Evolutionary conservation across 371 early-diverging fungal species (phyloP).

Genomic region (Apophysomyces trapeziformis): DNA sequence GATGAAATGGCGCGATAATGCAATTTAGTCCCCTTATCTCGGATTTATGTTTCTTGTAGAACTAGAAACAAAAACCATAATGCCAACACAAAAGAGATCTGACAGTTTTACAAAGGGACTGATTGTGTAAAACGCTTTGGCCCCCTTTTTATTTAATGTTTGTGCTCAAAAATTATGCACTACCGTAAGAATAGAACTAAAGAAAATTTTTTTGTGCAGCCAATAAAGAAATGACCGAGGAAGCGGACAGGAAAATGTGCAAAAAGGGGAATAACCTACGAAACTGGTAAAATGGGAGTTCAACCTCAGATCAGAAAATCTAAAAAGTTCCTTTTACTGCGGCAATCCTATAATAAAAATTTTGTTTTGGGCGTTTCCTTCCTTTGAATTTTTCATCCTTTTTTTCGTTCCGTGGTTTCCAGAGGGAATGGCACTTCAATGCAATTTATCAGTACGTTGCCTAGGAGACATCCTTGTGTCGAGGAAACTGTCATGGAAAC

Average conservation of each 20-base stretch:
- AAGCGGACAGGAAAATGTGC: background rate
- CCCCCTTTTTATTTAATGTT: too few relatives aligned
- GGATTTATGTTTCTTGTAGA: too few relatives aligned
- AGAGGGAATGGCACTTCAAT: conserved; percentile 3
- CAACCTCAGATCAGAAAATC: background rate
- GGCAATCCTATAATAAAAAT: background rate
- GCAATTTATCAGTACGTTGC: conserved; percentile 24
- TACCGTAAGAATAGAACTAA: background rate
- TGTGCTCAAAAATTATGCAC: too few relatives aligned
- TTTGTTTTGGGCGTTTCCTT: background rate
- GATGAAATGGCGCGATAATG: too few relatives aligned
- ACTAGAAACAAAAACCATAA: too few relatives aligned
- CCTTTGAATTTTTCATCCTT: background rate
- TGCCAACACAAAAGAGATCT: too few relatives aligned
- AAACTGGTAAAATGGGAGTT: conserved; percentile 1
- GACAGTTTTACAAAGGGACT: too few relatives aligned
- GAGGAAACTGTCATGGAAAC: background rate
- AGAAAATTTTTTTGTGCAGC: background rate
- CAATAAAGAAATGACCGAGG: background rate
- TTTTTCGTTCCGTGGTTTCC: background rate
- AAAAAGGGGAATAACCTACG: conserved; percentile 10
- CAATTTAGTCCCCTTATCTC: too few relatives aligned
- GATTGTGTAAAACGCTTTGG: too few relatives aligned
- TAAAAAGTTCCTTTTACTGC: background rate
- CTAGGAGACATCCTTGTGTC: background rate